Conservation (phyloP, 2,329 filamentous ascomycete species). For the Gremmenia infestans region DNA sequence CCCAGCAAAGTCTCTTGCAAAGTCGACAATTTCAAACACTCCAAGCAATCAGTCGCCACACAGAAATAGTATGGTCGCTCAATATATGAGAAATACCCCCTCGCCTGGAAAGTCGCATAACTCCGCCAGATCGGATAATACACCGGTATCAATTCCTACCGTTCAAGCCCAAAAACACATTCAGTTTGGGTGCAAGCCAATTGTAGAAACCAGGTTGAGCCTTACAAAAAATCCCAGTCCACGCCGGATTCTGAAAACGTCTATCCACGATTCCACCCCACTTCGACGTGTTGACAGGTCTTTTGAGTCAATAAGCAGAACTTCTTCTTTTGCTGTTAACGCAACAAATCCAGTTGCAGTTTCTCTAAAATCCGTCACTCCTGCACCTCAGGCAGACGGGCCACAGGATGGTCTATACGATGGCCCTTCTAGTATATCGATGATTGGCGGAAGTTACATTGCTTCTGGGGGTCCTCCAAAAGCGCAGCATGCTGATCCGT, state of each 20-base stretch:
- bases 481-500: slow-evolving; percentile 3
- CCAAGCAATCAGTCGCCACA: slow-evolving; percentile 2
- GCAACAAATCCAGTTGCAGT: background rate
- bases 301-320: background rate
- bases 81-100: slow-evolving; percentile 26
- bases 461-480: slow-evolving; percentile 6
- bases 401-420: background rate
- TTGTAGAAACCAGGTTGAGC: background rate
- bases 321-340: background rate
- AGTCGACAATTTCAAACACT: slow-evolving; percentile 2
- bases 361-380: background rate
- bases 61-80: slow-evolving; percentile 20
- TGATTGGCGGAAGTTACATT: background rate
- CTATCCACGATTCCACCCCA: slow-evolving; percentile 1
- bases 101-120: slow-evolving; percentile 26
- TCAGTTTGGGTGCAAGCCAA: background rate
- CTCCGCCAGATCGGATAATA: slow-evolving; percentile 17
- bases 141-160: slow-evolving; percentile 9
- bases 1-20: slow-evolving; percentile 12
- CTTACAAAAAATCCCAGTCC: slow-evolving; percentile 1
- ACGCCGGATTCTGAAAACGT: slow-evolving; percentile 5
- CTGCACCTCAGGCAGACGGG: background rate
- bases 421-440: background rate
- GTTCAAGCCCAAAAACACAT: background rate
- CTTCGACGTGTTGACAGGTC: slow-evolving; percentile 9